Conservation (phyloP, 495 filamentous ascomycete species). For the Podospora fimiseda region DNA sequence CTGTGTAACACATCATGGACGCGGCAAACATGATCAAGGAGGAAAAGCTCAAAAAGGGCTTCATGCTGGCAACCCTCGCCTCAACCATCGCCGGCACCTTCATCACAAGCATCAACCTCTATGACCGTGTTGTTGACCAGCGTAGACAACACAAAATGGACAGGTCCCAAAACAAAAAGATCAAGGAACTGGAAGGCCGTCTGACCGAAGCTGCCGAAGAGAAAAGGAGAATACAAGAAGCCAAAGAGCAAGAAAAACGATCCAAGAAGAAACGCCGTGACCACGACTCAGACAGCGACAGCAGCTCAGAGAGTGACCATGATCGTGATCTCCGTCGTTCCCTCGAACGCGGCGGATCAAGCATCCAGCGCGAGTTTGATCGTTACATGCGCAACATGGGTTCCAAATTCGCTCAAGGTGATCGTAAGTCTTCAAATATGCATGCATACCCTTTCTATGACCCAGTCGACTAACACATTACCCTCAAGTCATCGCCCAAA, state of each 20-base stretch:
- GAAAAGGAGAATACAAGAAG: background rate
- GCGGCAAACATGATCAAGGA: slow-evolving; percentile 55
- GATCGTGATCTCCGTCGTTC: slow-evolving; percentile 23
- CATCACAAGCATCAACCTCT: slow-evolving; percentile 31
- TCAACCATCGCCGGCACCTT: slow-evolving; percentile 36
- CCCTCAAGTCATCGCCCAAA: slow-evolving; percentile 27
- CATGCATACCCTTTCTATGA: background rate
- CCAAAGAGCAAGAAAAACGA: background rate
- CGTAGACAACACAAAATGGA: slow-evolving; percentile 28
- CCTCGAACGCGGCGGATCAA: slow-evolving; percentile 21
- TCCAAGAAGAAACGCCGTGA: background rate
- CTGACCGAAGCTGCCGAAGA: slow-evolving; percentile 22
- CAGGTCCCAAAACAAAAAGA: slow-evolving; percentile 25
- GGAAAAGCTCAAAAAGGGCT: slow-evolving; percentile 30
- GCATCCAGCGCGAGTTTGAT: slow-evolving; percentile 28
- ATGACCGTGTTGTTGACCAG: slow-evolving; percentile 29
- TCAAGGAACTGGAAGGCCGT: slow-evolving; percentile 31
- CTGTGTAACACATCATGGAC: slow-evolving; percentile 37
- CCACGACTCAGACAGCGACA: background rate
- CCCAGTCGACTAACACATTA: background rate
- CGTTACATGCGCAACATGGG: slow-evolving; percentile 21
- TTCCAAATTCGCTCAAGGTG: slow-evolving; percentile 28
- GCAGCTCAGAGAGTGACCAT: background rate
- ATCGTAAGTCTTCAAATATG: slow-evolving; percentile 16
- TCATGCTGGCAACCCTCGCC: slow-evolving; percentile 31